Evolutionary conservation across 495 filamentous ascomycete species (phyloP), one percentile per base, ranked within the genome.

Genomic region (Poronia punctata): DNA sequence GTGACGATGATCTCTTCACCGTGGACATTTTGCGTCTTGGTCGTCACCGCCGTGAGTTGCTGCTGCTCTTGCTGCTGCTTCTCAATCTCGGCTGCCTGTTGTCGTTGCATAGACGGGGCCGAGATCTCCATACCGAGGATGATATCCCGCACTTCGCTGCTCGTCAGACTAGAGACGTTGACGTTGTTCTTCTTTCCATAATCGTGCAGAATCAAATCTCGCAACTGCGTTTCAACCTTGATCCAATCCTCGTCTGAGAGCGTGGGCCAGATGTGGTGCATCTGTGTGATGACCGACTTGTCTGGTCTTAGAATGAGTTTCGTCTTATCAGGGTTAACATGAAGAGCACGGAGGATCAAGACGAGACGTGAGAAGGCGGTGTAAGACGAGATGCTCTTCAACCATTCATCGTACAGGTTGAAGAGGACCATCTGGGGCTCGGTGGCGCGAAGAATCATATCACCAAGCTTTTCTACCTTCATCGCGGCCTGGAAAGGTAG

Each of bases 131-230:
- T 99, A 75, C 93, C 93, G 45, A 99, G 70, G 52, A 99, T 99
- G 54, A 99, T 99, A 58, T 99, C 93, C 39, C 93, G 80, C 27
- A 99, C 90, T 76, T 99, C 93, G 52, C 82, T 93, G 50, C 80
- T 94, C 0, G 93, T 99, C 65, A 99, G 74, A 54, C 86, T 93
- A 12, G 93, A 92, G 16, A 90, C 89, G 57, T 96, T 97, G 67
- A 99, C 93, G 52, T 97, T 96, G 65, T 97, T 99, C 74, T 97
- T 97, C 79, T 97, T 97, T 53, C 93, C 93, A 53, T 99, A 99
- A 60, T 99, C 92, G 44, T 96, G 95, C 42, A 99, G 61, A 49
- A 99, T 97, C 38, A 99, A 65, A 72, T 99, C 93, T 52, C 93
- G 80, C 35, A 99, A 67, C 57, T 95, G 87, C 43, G 87, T 86